Percentiles rank a stretch among this genome's conserved stretches.
Evolutionary conservation across 1,284 basidiomycete genomes (phyloP).

Genomic region (Melampsora larici-populina): DNA sequence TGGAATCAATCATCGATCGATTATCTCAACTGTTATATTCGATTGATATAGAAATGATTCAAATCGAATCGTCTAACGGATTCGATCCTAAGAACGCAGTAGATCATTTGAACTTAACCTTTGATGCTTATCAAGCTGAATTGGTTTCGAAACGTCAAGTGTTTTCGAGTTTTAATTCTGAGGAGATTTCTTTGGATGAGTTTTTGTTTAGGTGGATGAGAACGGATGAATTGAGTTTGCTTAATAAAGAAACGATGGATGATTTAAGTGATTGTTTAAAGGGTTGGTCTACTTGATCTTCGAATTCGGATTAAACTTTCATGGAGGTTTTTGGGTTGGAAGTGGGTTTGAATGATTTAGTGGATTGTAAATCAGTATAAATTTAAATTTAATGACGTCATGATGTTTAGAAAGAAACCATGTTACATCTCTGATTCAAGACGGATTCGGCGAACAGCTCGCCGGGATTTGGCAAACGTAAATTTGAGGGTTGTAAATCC

Average conservation of each 20-base stretch:
- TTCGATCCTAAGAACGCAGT: constrained; percentile 27
- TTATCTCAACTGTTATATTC: constrained; percentile 27
- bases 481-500: too few relatives aligned
- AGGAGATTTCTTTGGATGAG: constrained; percentile 17
- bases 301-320: too few relatives aligned
- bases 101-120: constrained; percentile 28
- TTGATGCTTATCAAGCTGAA: constrained; percentile 37
- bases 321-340: too few relatives aligned
- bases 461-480: too few relatives aligned
- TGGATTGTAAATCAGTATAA: too few relatives aligned
- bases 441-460: too few relatives aligned
- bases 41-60: constrained; percentile 17
- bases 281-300: constrained; percentile 29
- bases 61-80: constrained; percentile 4
- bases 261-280: constrained; percentile 29
- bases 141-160: constrained; percentile 27
- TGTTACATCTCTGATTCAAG: too few relatives aligned
- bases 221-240: constrained; percentile 11
- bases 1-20: constrained; percentile 22
- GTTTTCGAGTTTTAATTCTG: constrained; percentile 32
- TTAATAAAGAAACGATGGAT: constrained; percentile 34
- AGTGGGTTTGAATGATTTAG: too few relatives aligned
- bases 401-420: too few relatives aligned
- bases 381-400: too few relatives aligned
- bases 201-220: constrained; percentile 20